Conservation (phyloP, 805 yeast genomes). For the Monosporozyma aquatica region DNA sequence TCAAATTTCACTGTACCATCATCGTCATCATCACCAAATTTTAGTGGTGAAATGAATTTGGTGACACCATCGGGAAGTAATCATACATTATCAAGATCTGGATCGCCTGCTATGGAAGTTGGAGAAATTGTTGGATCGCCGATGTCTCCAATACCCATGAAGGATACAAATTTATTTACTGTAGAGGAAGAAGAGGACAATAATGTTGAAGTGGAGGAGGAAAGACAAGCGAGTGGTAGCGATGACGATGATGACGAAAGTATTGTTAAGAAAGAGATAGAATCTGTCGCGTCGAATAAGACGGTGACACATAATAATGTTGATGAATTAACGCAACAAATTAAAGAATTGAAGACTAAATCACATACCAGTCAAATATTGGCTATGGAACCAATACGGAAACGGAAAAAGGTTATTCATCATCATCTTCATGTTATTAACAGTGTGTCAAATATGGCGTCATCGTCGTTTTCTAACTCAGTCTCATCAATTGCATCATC, state of each 20-base stretch:
- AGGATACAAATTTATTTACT: conserved; percentile 5
- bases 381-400: background rate
- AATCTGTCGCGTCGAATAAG: background rate
- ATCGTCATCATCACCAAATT: background rate
- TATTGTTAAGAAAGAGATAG: background rate
- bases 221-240: background rate
- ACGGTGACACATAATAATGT: background rate
- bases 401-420: conserved; percentile 5
- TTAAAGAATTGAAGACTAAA: background rate
- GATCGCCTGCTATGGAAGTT: background rate
- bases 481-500: conserved; percentile 4
- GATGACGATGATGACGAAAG: background rate
- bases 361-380: background rate
- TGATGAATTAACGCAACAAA: background rate
- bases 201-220: background rate
- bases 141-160: background rate
- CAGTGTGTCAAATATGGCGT: conserved; percentile 2
- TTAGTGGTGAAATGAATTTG: background rate
- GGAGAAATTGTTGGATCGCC: background rate
- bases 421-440: conserved; percentile 9
- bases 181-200: conserved; percentile 6
- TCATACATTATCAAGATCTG: background rate
- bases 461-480: conserved; percentile 3
- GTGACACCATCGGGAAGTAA: background rate
- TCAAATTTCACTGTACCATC: background rate